Conservation (phyloP, 345 rosid species). For the Excoecaria cochinchinensis region DNA sequence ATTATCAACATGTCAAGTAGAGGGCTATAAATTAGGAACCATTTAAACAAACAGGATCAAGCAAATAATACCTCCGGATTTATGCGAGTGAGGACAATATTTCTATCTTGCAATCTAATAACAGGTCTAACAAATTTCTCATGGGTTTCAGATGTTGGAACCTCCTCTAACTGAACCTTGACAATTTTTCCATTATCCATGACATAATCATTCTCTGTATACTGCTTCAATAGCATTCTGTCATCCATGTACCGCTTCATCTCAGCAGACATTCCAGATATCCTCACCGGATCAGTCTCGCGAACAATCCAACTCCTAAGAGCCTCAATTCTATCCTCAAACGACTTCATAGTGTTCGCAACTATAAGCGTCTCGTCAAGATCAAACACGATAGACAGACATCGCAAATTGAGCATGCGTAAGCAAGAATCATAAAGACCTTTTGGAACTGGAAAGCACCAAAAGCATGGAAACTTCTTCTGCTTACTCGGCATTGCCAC, state of each 20-base stretch:
- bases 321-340: conserved; percentile 81
- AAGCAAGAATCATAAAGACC: conserved; percentile 77
- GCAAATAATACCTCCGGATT: conserved; percentile 73
- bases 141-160: conserved; percentile 54
- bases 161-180: conserved; percentile 84
- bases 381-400: conserved; percentile 91
- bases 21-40: neutral
- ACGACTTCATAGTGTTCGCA: conserved; percentile 94
- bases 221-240: conserved; percentile 79
- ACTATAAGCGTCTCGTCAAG: conserved; percentile 95
- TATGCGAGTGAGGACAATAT: conserved; percentile 85
- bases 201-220: conserved; percentile 63
- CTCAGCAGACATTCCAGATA: conserved; percentile 71
- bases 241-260: conserved; percentile 74
- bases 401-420: conserved; percentile 76
- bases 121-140: conserved; percentile 82
- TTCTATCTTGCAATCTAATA: conserved; percentile 76
- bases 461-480: conserved; percentile 95
- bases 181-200: conserved; percentile 64
- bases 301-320: conserved; percentile 76
- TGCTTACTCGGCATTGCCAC: conserved; percentile 99
- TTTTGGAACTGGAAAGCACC: conserved; percentile 80
- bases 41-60: neutral
- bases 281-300: conserved; percentile 67
- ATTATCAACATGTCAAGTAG: neutral